Conservation (phyloP, 768 basidiomycete genomes). For the Cystofilobasidium capitatum region DNA sequence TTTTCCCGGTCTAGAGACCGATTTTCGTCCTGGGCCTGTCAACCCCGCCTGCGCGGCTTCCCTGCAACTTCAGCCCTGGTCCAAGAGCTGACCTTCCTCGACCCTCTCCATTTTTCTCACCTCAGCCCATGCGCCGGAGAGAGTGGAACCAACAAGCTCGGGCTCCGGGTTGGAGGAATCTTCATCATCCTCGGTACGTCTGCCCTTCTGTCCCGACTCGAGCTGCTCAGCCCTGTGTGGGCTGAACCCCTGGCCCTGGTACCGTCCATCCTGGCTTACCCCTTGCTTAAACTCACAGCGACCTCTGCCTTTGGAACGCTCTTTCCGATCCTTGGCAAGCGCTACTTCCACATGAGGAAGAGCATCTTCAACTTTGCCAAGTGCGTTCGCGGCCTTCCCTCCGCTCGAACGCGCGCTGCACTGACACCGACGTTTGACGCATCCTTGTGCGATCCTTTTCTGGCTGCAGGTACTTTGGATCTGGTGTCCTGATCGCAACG, state of each 20-base stretch:
- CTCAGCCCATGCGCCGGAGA: background rate
- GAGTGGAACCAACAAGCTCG: background rate
- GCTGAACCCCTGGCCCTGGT: background rate
- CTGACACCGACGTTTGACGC: no score
- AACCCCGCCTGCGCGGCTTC: no score
- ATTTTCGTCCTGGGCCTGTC: no score
- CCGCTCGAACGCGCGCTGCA: background rate
- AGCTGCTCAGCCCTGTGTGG: background rate
- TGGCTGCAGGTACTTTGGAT: no score
- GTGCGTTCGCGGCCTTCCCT: background rate
- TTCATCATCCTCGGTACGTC: conserved; percentile 17
- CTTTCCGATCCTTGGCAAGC: conserved; percentile 18
- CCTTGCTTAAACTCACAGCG: background rate
- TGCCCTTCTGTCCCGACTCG: background rate
- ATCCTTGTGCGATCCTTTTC: no score
- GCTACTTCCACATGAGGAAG: conserved; percentile 2
- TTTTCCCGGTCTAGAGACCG: no score
- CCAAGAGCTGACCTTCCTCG: no score
- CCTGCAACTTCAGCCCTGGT: no score
- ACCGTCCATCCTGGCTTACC: background rate
- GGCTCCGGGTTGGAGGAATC: conserved; percentile 17
- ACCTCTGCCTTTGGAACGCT: background rate
- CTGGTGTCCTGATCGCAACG: no score
- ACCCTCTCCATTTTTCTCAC: no score
- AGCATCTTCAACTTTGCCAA: conserved; percentile 19